These are phyloP conservation scores for Rhynchosporium agropyri DNA, from an alignment of 2,329 filamentous ascomycete genomes.

Conservation along the genomic window DNA sequence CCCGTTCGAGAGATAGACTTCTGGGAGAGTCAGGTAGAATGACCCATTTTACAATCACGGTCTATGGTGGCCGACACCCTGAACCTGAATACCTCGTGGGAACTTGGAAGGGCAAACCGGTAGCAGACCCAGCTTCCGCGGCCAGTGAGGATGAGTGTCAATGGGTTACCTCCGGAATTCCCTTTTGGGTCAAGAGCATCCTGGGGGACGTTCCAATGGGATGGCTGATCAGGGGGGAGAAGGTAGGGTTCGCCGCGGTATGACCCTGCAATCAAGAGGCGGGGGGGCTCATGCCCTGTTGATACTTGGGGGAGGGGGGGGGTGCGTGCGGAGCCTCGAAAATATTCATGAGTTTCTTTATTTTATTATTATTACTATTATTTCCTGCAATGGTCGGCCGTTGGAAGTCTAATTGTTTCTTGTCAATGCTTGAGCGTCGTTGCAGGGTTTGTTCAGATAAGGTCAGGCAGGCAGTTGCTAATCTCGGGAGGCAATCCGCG, in stretches of 20 bases:
- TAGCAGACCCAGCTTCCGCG: conserved; percentile 17
- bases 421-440: conserved; percentile 7
- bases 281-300: conserved; percentile 11
- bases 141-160: conserved; percentile 7
- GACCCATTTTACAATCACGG: too few species aligned
- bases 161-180: conserved; percentile 10
- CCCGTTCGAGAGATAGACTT: conserved; percentile 8
- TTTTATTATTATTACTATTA: neutral
- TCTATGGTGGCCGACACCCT: neutral
- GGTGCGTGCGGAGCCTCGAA: neutral
- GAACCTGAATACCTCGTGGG: conserved; percentile 8
- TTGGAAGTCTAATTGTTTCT: neutral
- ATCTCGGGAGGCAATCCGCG: conserved; percentile 21
- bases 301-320: neutral
- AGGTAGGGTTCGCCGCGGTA: neutral
- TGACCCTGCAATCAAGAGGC: conserved; percentile 12
- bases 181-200: neutral
- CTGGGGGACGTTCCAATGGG: conserved; percentile 8
- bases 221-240: conserved; percentile 12
- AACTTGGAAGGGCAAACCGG: neutral
- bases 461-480: conserved; percentile 1
- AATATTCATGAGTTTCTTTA: neutral
- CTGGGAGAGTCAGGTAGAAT: neutral
- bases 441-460: conserved; percentile 16
- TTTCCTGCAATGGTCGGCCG: neutral